These are phyloP conservation scores for Alternaria longipes DNA, from an alignment of 2,329 filamentous ascomycete genomes.

Conservation along the genomic window DNA sequence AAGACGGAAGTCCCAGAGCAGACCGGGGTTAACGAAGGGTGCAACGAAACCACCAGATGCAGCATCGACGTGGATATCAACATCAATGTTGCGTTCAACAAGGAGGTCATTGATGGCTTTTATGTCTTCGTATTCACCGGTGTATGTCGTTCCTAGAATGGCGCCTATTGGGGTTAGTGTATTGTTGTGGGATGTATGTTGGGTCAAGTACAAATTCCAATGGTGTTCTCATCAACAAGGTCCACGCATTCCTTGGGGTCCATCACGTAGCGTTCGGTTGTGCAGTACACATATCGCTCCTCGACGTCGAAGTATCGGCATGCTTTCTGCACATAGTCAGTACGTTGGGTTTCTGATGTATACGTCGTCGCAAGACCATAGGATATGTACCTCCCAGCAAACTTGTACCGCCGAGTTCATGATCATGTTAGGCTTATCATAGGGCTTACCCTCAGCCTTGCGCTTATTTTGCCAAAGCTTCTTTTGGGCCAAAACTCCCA, in stretches of 20 bases:
- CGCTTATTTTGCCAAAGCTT: conserved; percentile 90
- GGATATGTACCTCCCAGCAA: conserved; percentile 75
- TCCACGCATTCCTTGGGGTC: conserved; percentile 70
- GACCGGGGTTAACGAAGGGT: conserved; percentile 83
- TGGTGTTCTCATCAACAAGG: conserved; percentile 74
- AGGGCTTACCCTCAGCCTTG: conserved; percentile 81
- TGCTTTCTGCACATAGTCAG: conserved; percentile 62
- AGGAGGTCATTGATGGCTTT: conserved; percentile 91
- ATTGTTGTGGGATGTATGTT: not conserved
- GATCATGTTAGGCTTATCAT: conserved; percentile 85
- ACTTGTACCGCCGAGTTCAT: conserved; percentile 98
- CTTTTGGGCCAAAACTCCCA: conserved; percentile 90
- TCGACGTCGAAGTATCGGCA: conserved; percentile 89
- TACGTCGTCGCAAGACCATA: too few relatives aligned
- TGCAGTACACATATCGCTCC: conserved; percentile 78
- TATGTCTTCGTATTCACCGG: conserved; percentile 90
- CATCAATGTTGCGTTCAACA: conserved; percentile 75
- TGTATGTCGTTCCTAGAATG: conserved; percentile 93
- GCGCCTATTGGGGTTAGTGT: conserved; percentile 49
- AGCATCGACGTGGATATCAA: conserved; percentile 92
- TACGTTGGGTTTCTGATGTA: not conserved
- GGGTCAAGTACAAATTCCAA: conserved; percentile 75
- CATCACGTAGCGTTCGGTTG: conserved; percentile 68
- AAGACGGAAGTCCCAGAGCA: conserved; percentile 92
- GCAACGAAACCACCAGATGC: conserved; percentile 92